phyloP scores from a whole-genome alignment of 2,329 filamentous ascomycete species.

The Sclerotinia nivalis region DNA sequence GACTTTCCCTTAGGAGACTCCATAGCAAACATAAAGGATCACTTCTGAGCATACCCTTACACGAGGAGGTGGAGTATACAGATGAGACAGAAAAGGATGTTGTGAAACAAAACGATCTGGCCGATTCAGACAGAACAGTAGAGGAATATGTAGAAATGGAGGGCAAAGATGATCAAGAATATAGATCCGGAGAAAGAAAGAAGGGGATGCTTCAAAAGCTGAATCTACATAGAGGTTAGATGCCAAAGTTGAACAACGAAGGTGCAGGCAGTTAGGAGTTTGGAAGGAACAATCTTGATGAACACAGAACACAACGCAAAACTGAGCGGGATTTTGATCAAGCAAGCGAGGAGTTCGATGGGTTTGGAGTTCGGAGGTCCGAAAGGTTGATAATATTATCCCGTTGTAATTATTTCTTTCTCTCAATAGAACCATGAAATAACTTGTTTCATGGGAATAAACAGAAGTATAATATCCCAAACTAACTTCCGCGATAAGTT shows the following conservation, averaged over 20 bases:
- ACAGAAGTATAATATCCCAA: slow-evolving; percentile 3
- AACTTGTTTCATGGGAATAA: slow-evolving; percentile 12
- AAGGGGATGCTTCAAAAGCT: slow-evolving; percentile 31
- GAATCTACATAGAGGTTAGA: slow-evolving; percentile 25
- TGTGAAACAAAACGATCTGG: slow-evolving; percentile 13
- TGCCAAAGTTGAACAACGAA: background rate
- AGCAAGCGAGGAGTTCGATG: slow-evolving; percentile 18
- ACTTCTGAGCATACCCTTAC: slow-evolving; percentile 25
- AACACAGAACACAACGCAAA: slow-evolving; percentile 8
- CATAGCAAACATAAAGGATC: slow-evolving; percentile 26
- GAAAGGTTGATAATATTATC: slow-evolving; percentile 20
- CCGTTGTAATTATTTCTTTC: slow-evolving; percentile 17
- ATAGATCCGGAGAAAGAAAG: slow-evolving; percentile 29
- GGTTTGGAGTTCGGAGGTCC: slow-evolving; percentile 17
- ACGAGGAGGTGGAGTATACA: slow-evolving; percentile 34
- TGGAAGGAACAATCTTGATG: background rate
- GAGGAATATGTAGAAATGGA: slow-evolving; percentile 16
- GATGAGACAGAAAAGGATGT: slow-evolving; percentile 28
- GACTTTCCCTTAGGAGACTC: slow-evolving; percentile 29
- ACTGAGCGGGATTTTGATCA: slow-evolving; percentile 2
- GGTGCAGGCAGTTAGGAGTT: background rate
- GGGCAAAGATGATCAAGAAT: slow-evolving; percentile 15
- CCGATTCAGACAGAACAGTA: slow-evolving; percentile 12
- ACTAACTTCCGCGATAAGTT: slow-evolving; percentile 73
- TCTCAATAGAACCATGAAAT: slow-evolving; percentile 6